Conservation (phyloP, 2,329 filamentous ascomycete species). For the Trichoderma harzianum region DNA sequence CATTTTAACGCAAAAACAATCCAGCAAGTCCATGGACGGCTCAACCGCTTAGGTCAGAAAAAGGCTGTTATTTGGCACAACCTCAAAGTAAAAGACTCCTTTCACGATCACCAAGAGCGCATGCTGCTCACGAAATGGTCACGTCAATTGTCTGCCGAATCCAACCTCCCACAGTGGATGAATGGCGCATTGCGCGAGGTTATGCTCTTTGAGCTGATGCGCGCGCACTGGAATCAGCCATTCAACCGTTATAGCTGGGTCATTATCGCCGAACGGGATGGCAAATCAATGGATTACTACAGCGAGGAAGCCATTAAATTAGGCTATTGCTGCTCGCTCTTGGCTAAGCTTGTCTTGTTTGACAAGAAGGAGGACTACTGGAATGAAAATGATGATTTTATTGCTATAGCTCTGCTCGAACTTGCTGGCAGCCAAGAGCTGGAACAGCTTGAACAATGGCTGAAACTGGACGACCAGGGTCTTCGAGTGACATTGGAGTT, state of each 20-base stretch:
- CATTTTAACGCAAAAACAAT: background rate
- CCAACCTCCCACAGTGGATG: background rate
- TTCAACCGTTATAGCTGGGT: background rate
- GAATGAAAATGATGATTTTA: background rate
- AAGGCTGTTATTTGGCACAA: background rate
- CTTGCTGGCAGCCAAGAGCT: background rate
- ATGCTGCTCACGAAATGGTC: background rate
- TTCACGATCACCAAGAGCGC: background rate
- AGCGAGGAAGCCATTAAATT: background rate
- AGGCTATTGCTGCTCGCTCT: background rate
- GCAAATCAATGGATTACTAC: background rate
- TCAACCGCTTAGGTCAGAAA: background rate
- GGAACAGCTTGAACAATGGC: too few relatives aligned
- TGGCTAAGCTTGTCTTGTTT: background rate
- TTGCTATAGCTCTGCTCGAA: background rate
- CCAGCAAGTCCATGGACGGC: background rate
- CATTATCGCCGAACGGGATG: background rate
- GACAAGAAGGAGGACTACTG: background rate
- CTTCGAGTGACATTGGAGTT: too few relatives aligned
- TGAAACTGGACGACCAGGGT: too few relatives aligned
- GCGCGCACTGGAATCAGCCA: background rate
- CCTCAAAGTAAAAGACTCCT: background rate
- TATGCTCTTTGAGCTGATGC: background rate
- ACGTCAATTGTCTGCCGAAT: background rate
- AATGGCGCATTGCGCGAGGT: background rate